Evolutionary conservation across 1,284 basidiomycete genomes (phyloP).

Genomic region (Trametes sp.): DNA sequence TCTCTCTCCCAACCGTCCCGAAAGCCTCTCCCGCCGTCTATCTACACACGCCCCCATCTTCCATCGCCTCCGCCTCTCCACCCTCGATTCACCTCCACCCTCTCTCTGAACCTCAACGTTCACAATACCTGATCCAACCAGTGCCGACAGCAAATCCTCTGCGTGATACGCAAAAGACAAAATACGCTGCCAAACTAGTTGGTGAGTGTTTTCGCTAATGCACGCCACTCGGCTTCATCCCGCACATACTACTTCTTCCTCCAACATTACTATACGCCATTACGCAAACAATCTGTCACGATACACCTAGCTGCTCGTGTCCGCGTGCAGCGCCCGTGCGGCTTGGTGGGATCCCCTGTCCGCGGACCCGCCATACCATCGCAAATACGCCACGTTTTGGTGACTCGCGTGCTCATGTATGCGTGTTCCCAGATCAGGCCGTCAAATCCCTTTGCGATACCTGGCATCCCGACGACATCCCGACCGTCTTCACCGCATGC

Average conservation of each 20-base stretch:
- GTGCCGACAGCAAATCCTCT: slow-evolving; percentile 44
- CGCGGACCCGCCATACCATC: slow-evolving; percentile 13
- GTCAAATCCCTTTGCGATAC: slow-evolving; percentile 76
- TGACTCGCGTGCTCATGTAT: slow-evolving; percentile 30
- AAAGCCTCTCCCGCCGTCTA: slow-evolving; percentile 52
- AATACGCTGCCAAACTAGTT: slow-evolving; percentile 70
- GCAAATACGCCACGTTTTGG: slow-evolving; percentile 15
- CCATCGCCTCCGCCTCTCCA: slow-evolving; percentile 58
- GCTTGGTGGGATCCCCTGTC: slow-evolving; percentile 10
- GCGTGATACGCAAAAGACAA: slow-evolving; percentile 63
- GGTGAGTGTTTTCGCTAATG: slow-evolving; percentile 54
- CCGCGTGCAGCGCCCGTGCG: slow-evolving; percentile 5
- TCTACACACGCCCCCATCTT: slow-evolving; percentile 67
- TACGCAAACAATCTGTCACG: too few relatives aligned
- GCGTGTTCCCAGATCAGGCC: slow-evolving; percentile 66
- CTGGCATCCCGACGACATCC: slow-evolving; percentile 78
- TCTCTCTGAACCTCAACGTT: slow-evolving; percentile 48
- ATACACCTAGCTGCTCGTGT: slow-evolving; percentile 2
- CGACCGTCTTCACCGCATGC: slow-evolving; percentile 54
- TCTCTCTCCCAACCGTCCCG: slow-evolving; percentile 42
- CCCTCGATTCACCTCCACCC: slow-evolving; percentile 40
- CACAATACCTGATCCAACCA: slow-evolving; percentile 40
- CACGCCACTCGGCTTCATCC: not conserved
- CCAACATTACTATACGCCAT: not conserved
- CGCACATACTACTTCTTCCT: not conserved